Percentiles rank a stretch among this genome's conserved stretches.
Conservation (phyloP, 2,329 filamentous ascomycete species). For the Penicillium sp. region DNA sequence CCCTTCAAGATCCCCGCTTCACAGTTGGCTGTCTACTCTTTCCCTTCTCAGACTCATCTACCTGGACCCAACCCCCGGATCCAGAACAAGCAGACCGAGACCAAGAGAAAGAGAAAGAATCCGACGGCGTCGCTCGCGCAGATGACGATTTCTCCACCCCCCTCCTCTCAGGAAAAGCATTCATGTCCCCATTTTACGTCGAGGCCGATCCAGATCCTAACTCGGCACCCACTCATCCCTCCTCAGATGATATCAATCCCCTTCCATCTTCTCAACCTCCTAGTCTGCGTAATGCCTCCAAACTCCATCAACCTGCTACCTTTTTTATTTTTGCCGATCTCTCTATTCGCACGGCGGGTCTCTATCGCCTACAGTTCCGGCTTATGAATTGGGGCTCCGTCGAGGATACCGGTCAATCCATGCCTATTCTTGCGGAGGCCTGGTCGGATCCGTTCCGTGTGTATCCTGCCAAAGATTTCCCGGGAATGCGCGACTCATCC, state of each 20-base stretch:
- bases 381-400: slow-evolving; percentile 44
- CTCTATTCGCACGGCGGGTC: slow-evolving; percentile 46
- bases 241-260: slow-evolving; percentile 15
- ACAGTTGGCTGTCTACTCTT: slow-evolving; percentile 47
- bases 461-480: slow-evolving; percentile 46
- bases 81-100: slow-evolving; percentile 12
- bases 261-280: background rate
- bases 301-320: slow-evolving; percentile 34
- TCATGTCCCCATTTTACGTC: slow-evolving; percentile 45
- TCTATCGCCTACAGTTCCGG: slow-evolving; percentile 47
- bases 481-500: slow-evolving; percentile 44
- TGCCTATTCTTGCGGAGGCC: slow-evolving; percentile 40
- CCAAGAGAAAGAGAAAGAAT: slow-evolving; percentile 3
- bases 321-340: slow-evolving; percentile 52
- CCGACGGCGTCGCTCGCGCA: slow-evolving; percentile 18
- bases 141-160: slow-evolving; percentile 28
- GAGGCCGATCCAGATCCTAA: slow-evolving; percentile 45
- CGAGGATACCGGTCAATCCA: slow-evolving; percentile 35
- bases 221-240: slow-evolving; percentile 41
- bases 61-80: slow-evolving; percentile 14
- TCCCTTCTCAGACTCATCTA: slow-evolving; percentile 27
- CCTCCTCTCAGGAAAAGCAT: slow-evolving; percentile 39
- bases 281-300: slow-evolving; percentile 13
- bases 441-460: slow-evolving; percentile 45
- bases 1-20: slow-evolving; percentile 41